phyloP scores from a whole-genome alignment of 2,329 filamentous ascomycete genomes.

The Epichloe elymi region DNA sequence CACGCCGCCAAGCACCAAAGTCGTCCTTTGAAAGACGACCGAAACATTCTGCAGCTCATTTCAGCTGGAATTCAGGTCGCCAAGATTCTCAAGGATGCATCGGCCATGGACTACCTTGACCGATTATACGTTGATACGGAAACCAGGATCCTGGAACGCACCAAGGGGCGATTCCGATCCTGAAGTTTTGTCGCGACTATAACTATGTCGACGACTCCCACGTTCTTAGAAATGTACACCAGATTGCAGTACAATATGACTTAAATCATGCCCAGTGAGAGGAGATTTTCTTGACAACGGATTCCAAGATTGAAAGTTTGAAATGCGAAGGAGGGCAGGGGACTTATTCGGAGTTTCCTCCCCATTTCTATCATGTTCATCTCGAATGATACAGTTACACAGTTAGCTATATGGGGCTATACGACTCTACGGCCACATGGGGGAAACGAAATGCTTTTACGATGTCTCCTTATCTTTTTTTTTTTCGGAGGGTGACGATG shows the following conservation, averaged over 20 bases:
- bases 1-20: constrained; percentile 75
- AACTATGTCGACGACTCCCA: constrained; percentile 5
- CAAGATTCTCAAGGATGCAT: constrained; percentile 73
- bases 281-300: neutral
- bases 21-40: constrained; percentile 73
- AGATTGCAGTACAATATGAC: neutral
- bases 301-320: neutral
- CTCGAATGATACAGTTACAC: neutral
- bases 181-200: constrained; percentile 9
- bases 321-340: neutral
- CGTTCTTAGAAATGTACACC: constrained; percentile 7
- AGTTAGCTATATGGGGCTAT: neutral
- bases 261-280: neutral
- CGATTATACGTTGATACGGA: constrained; percentile 72
- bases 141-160: constrained; percentile 59
- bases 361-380: neutral
- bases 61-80: constrained; percentile 79
- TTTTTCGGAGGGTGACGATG: neutral
- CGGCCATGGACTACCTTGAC: constrained; percentile 73
- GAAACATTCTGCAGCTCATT: constrained; percentile 77
- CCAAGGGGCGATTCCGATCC: constrained; percentile 21
- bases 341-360: neutral
- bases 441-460: constrained; percentile 3
- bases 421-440: neutral
- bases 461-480: constrained; percentile 3